phyloP scores from a whole-genome alignment of 2,329 filamentous ascomycete genomes.

The Passalora sequoiae region DNA sequence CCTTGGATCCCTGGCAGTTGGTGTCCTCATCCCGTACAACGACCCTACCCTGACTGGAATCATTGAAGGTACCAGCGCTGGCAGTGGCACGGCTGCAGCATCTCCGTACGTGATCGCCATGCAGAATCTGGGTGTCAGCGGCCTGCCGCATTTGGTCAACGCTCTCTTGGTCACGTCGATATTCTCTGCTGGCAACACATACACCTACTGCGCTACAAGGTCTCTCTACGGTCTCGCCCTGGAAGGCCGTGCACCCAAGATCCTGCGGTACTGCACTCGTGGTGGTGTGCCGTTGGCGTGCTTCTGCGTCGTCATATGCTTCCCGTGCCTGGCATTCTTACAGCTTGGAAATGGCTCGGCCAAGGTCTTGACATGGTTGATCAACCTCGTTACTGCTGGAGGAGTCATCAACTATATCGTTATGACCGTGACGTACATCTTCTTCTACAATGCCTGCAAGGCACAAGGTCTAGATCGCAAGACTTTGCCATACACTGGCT shows the following conservation, averaged over 20 bases:
- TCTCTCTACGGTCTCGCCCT: conserved; percentile 49
- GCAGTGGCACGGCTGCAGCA: conserved; percentile 26
- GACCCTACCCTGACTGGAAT: conserved; percentile 29
- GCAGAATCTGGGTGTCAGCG: conserved; percentile 39
- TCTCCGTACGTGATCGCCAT: conserved; percentile 41
- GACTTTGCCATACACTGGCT: conserved; percentile 53
- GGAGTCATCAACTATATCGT: conserved; percentile 59
- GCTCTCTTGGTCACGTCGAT: conserved; percentile 44
- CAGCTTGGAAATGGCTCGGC: conserved; percentile 26
- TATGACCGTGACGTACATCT: conserved; percentile 53
- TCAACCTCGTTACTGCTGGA: conserved; percentile 51
- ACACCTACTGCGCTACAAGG: conserved; percentile 49
- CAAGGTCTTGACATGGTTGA: conserved; percentile 37
- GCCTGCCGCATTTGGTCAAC: conserved; percentile 36
- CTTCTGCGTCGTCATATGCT: conserved; percentile 43
- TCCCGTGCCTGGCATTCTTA: conserved; percentile 32
- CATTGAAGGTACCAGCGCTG: conserved; percentile 11
- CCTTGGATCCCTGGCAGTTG: conserved; percentile 42
- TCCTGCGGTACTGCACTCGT: conserved; percentile 55
- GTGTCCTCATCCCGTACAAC: conserved; percentile 39
- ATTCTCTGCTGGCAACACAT: conserved; percentile 51
- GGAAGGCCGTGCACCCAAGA: conserved; percentile 47
- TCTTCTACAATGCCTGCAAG: conserved; percentile 51
- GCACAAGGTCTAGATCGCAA: conserved; percentile 49
- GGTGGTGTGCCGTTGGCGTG: conserved; percentile 57